Percentiles rank a stretch among this genome's conserved stretches.
phyloP scores from a whole-genome alignment of 441 rosid genomes.

The Iberis amara region DNA sequence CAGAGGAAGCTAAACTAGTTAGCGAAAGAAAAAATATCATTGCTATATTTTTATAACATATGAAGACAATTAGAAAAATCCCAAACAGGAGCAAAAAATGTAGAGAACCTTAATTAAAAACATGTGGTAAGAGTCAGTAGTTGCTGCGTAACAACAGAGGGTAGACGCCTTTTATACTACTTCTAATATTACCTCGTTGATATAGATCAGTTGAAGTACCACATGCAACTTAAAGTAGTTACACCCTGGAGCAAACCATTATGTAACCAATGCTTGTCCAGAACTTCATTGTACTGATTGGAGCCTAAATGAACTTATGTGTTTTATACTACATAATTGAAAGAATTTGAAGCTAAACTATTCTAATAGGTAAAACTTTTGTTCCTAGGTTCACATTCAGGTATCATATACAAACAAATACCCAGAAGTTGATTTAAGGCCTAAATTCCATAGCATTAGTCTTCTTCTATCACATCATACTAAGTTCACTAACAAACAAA shows the following conservation, averaged over 20 bases:
- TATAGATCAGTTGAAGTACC: conserved; percentile 7
- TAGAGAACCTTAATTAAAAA: conserved; percentile 7
- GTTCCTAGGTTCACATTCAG: background rate
- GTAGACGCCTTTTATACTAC: background rate
- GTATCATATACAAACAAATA: conserved; percentile 1
- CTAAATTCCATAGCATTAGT: conserved; percentile 13
- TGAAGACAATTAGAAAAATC: conserved; percentile 10
- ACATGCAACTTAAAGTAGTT: conserved; percentile 4
- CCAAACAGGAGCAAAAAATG: background rate
- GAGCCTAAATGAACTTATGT: background rate
- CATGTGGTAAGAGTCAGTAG: background rate
- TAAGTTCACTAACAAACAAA: conserved; percentile 11
- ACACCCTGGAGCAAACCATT: background rate
- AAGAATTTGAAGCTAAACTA: conserved; percentile 5
- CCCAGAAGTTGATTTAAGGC: conserved; percentile 8
- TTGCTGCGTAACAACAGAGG: background rate
- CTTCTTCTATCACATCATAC: background rate
- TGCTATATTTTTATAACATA: background rate
- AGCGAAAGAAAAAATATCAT: conserved; percentile 14
- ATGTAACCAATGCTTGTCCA: background rate
- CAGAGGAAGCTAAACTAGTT: conserved; percentile 12
- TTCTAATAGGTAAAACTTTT: background rate
- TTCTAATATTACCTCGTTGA: conserved; percentile 13
- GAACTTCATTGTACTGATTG: background rate
- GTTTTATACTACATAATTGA: background rate